phyloP scores from a whole-genome alignment of 1,139 yeast genomes.

The Pneumocystis oryctolagi region DNA sequence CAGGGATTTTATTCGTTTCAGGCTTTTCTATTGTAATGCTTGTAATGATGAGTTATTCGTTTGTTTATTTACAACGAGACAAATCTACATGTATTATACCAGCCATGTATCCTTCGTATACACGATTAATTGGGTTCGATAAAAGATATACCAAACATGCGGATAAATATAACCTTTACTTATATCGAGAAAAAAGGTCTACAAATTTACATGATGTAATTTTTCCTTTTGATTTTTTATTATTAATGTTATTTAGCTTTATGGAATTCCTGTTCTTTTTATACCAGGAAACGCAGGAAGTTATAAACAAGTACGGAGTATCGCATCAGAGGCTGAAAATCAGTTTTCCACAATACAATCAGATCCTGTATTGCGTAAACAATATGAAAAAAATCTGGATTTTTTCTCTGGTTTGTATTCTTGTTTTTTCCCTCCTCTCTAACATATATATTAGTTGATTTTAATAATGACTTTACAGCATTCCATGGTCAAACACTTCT shows the following conservation, averaged over 20 bases:
- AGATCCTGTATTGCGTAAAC: constrained; percentile 3
- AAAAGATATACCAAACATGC: constrained; percentile 57
- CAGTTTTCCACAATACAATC: constrained; percentile 14
- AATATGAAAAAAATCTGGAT: constrained; percentile 14
- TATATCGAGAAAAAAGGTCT: constrained; percentile 49
- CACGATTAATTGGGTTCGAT: constrained; percentile 58
- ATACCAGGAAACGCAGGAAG: constrained; percentile 98
- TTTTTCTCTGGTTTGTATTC: constrained; percentile 14
- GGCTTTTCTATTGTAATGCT: constrained; percentile 4
- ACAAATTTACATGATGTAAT: constrained; percentile 19
- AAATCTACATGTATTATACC: constrained; percentile 19
- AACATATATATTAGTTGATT: constrained; percentile 47
- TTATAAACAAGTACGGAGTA: constrained; percentile 72
- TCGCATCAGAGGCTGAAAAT: constrained; percentile 52
- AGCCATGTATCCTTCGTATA: constrained; percentile 45
- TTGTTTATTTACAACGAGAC: constrained; percentile 15
- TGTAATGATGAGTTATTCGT: constrained; percentile 11
- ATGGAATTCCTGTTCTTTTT: constrained; percentile 77
- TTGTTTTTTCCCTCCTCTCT: constrained; percentile 49
- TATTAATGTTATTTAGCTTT: constrained; percentile 23
- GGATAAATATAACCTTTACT: constrained; percentile 59
- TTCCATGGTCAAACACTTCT: constrained; percentile 86
- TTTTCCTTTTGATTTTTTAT: not conserved
- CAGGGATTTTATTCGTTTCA: not conserved
- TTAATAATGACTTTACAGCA: constrained; percentile 91